Base-by-base conservation (phyloP, 495 filamentous ascomycete species). In the Hypoxylon intermedium region DNA sequence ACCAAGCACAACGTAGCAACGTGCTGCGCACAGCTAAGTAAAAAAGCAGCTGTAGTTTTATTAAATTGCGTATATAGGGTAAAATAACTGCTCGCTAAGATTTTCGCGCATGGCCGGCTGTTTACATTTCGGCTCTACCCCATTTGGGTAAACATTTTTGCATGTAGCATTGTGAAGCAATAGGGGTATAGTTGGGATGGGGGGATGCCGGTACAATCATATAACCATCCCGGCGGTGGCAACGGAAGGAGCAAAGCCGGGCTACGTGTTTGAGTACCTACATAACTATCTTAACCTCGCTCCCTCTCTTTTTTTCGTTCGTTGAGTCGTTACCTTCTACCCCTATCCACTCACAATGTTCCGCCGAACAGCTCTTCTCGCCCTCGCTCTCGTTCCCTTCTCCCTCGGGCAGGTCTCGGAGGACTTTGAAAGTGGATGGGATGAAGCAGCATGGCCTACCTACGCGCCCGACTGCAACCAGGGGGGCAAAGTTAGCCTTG, bases 381-480 rank as follows among this genome's bases (percentile, higher is more conserved):
- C 76, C 48, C 74, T 83, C 23, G 79, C 76, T 11, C 61, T 78
- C 49, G 58, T 81, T 30, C 72, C 78, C 3, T 69, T 75, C 52
- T 72, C 80, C 42, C 49, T 81, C 26, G 82, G 64, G 31, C 82
- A 84, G 53, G 67, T 84, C 60, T 72, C 76, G n/a, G 77, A 80
- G 23, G 72, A 72, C 60, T 85, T 85, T 48, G 82, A 85, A 66
- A 73, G 55, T 46, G 82, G 82, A 28, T 83, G 75, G 79, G 76
- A 83, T 62, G 47, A 78, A 45, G 60, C 77, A 2, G 74, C 75
- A 58, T 85, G 82, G 82, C 79, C 81, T 3, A 79, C 69, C 11
- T 85, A 83, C 61, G 82, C 82, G 5, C 58, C 74, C 9, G 80
- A 83, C 72, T 85, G 82, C 70, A 83, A 69, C 72, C 81, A 83